A percentile compares a stretch with the other conserved stretches of the same genome.
These are phyloP conservation scores for Cercospora zeae-maydis DNA, from an alignment of 2,329 filamentous ascomycete species.

Conservation along the genomic window DNA sequence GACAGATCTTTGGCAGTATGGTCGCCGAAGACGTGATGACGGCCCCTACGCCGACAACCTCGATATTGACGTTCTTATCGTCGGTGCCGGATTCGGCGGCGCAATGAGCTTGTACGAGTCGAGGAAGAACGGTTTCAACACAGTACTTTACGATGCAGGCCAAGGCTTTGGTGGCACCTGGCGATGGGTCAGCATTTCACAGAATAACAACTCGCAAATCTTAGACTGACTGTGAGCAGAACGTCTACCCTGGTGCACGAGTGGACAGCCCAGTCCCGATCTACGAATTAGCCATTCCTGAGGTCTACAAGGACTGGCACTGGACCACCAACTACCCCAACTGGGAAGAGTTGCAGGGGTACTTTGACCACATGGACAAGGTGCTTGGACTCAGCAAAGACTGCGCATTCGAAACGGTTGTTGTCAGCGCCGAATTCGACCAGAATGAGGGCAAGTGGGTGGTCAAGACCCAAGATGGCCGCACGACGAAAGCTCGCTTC, in stretches of 20 bases:
- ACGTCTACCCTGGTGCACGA: slow-evolving; percentile 41
- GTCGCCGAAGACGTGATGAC: slow-evolving; percentile 21
- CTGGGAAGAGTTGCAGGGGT: slow-evolving; percentile 49
- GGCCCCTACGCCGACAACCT: slow-evolving; percentile 32
- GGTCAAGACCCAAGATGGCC: slow-evolving; percentile 52
- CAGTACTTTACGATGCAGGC: slow-evolving; percentile 35
- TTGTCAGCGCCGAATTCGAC: slow-evolving; percentile 53
- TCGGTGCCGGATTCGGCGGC: slow-evolving; percentile 46
- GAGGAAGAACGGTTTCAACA: slow-evolving; percentile 34
- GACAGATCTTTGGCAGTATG: slow-evolving; percentile 28
- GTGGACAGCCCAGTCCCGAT: slow-evolving; percentile 41
- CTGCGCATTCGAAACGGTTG: slow-evolving; percentile 54
- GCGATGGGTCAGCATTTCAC: slow-evolving; percentile 26
- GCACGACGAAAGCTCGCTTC: slow-evolving; percentile 50
- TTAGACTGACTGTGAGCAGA: slow-evolving; percentile 10
- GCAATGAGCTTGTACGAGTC: slow-evolving; percentile 43
- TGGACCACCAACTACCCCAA: slow-evolving; percentile 43
- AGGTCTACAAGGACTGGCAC: slow-evolving; percentile 54
- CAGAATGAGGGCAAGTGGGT: slow-evolving; percentile 49
- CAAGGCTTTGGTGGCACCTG: slow-evolving; percentile 36
- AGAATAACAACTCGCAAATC: too few species aligned
- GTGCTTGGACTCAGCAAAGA: slow-evolving; percentile 56
- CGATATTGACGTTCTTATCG: slow-evolving; percentile 33
- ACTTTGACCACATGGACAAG: slow-evolving; percentile 60
- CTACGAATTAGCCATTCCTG: slow-evolving; percentile 39